Evolutionary conservation across 2,329 filamentous ascomycete species (phyloP).

Genomic region (Dothideomycetes sp.): DNA sequence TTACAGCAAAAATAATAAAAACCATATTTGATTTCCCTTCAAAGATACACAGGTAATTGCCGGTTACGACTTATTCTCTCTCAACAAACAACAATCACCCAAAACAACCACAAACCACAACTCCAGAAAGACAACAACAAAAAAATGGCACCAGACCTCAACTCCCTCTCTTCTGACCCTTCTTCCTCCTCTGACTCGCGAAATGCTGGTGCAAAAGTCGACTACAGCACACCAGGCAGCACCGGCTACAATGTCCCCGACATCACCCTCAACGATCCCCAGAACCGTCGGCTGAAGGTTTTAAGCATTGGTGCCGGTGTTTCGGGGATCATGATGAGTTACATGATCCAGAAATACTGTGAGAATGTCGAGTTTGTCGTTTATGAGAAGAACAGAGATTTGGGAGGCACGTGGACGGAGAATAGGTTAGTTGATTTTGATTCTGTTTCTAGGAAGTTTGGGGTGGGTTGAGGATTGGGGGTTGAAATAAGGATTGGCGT

Average conservation of each 20-base stretch:
- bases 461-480: too few relatives aligned
- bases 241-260: slow-evolving; percentile 34
- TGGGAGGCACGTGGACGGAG: slow-evolving; percentile 39
- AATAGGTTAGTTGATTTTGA: too few relatives aligned
- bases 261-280: slow-evolving; percentile 32
- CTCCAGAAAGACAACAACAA: too few relatives aligned
- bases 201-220: slow-evolving; percentile 30
- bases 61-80: too few relatives aligned
- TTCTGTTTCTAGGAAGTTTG: too few relatives aligned
- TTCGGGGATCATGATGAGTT: slow-evolving; percentile 39
- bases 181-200: too few relatives aligned
- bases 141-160: slow-evolving; percentile 37
- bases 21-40: too few relatives aligned
- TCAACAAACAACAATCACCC: too few relatives aligned
- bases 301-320: slow-evolving; percentile 42
- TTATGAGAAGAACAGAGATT: slow-evolving; percentile 39
- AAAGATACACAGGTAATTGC: too few relatives aligned
- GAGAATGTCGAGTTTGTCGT: slow-evolving; percentile 39
- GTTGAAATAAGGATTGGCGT: too few relatives aligned
- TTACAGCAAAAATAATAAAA: too few relatives aligned
- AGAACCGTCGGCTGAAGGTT: slow-evolving; percentile 36
- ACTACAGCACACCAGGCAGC: slow-evolving; percentile 36
- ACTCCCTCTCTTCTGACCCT: slow-evolving; percentile 25
- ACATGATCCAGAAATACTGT: slow-evolving; percentile 38
- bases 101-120: too few relatives aligned